These are phyloP conservation scores for Gastrodia elata DNA, from an alignment of 106 monocot species.

Conservation along the genomic window DNA sequence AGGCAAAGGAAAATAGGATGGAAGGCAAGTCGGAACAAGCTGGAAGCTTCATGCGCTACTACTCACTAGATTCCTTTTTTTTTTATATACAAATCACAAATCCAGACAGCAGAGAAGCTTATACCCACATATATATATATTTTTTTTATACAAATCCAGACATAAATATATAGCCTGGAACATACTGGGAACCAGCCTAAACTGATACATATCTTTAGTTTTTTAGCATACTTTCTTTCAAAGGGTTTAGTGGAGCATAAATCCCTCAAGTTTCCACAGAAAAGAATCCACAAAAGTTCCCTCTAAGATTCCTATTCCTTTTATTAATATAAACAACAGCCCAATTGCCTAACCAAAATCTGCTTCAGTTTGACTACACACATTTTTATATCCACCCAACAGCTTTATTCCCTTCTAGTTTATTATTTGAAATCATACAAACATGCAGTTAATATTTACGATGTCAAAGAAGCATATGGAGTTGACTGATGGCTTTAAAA, in stretches of 20 bases:
- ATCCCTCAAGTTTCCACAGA: too few relatives aligned
- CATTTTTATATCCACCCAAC: too few relatives aligned
- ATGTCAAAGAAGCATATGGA: not conserved
- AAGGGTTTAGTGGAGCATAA: not conserved
- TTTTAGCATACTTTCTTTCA: not conserved
- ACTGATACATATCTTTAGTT: too few relatives aligned
- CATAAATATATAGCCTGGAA: not conserved
- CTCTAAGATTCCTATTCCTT: not conserved
- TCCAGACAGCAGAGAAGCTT: not conserved
- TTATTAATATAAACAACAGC: not conserved
- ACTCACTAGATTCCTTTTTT: too few relatives aligned
- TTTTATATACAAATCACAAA: not conserved
- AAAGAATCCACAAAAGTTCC: too few relatives aligned
- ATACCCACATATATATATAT: too few relatives aligned
- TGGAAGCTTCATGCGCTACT: too few relatives aligned
- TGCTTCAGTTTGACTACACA: not conserved
- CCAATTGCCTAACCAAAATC: not conserved
- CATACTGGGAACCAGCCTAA: not conserved
- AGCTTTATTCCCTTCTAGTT: not conserved
- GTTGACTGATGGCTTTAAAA: not conserved
- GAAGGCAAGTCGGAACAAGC: too few relatives aligned
- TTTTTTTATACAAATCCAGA: too few relatives aligned
- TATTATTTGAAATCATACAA: not conserved
- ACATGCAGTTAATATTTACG: not conserved
- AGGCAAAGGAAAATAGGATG: too few relatives aligned